Evolutionary conservation across 495 filamentous ascomycete species (phyloP), one percentile per base, ranked within the genome.

Genomic region (Peziza echinospora): DNA sequence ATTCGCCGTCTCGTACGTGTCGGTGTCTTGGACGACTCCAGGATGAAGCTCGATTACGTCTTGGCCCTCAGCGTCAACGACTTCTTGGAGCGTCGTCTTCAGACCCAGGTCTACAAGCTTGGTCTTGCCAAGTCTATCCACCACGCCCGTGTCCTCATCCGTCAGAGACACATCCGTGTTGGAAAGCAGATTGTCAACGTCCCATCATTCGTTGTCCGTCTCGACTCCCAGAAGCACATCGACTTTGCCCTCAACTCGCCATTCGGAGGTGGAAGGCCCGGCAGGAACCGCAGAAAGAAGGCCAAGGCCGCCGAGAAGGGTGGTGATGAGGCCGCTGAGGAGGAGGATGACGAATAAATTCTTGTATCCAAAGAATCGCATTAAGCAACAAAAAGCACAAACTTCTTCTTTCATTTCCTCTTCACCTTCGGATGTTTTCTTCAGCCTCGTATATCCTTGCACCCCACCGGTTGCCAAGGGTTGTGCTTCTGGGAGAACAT

Each of bases 11-110:
- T 97, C 48, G 91, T 97, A 59, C 91, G 89, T 67, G 85, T 96
- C 63, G 89, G 89, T 82, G 89, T 97, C 63, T 82, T 97, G 65
- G 89, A 97, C 65, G 89, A 97, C 75, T 81, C 84, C 66, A 89
- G 91, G 76, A 97, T 96, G 91, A 97, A 93, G 81, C 85, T 97
- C 73, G 89, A 97, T 91, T 97, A 97, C 82, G 89, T 97, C 63
- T 74, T 97, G 61, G 89, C 89, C 66, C 80, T 97, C 52, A 85
- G 85, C 71, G 78, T 82, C 60, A 91, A 97, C 67, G 89, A 97
- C 66, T 97, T 97, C 78, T 75, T 97, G 69, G 89, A 97, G 79
- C 86, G 89, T 60, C 83, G 89, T 71, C 85, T 97, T 55, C 73
- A 97, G 76, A 97, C 89, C 58, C 93, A 89, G 62, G 89, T 97